Percentiles rank a stretch among this genome's conserved stretches.
Conservation (phyloP, 768 basidiomycete genomes). For the Russula ochroleuca region DNA sequence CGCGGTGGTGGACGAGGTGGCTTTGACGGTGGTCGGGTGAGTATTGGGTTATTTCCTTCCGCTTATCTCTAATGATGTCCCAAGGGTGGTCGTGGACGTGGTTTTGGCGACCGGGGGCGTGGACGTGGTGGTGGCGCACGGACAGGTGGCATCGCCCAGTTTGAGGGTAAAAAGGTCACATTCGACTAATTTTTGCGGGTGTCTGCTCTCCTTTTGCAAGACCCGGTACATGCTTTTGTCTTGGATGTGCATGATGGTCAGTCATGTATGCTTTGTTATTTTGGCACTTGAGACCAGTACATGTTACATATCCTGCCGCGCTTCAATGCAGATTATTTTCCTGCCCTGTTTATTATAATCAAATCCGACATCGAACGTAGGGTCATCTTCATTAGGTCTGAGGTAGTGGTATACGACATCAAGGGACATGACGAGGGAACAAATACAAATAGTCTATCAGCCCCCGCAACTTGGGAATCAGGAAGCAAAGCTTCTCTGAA, state of each 20-base stretch:
- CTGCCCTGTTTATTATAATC: neutral
- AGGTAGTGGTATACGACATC: slow-evolving; percentile 16
- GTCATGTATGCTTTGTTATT: neutral
- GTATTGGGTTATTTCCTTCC: slow-evolving; percentile 23
- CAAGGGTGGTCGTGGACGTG: slow-evolving; percentile 33
- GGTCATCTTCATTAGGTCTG: slow-evolving; percentile 14
- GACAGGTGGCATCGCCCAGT: slow-evolving; percentile 58
- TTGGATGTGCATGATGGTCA: slow-evolving; percentile 7
- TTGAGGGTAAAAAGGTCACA: slow-evolving; percentile 65
- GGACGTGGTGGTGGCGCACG: slow-evolving; percentile 47
- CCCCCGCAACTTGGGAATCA: slow-evolving; percentile 6
- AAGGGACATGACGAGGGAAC: slow-evolving; percentile 1
- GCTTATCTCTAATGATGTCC: slow-evolving; percentile 8
- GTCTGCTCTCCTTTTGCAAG: neutral
- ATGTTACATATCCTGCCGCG: neutral
- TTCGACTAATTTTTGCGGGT: slow-evolving; percentile 37
- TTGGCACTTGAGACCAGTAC: neutral
- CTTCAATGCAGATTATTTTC: neutral
- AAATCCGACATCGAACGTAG: neutral
- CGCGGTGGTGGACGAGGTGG: slow-evolving; percentile 46
- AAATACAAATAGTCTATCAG: neutral
- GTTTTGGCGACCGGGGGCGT: slow-evolving; percentile 36
- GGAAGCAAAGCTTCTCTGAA: slow-evolving; percentile 44
- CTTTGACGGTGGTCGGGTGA: slow-evolving; percentile 44
- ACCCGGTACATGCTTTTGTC: slow-evolving; percentile 1